Evolutionary conservation across 257 asterid genomes (phyloP), one percentile per base, ranked within the genome.

Genomic region (Leonotis leonurus): DNA sequence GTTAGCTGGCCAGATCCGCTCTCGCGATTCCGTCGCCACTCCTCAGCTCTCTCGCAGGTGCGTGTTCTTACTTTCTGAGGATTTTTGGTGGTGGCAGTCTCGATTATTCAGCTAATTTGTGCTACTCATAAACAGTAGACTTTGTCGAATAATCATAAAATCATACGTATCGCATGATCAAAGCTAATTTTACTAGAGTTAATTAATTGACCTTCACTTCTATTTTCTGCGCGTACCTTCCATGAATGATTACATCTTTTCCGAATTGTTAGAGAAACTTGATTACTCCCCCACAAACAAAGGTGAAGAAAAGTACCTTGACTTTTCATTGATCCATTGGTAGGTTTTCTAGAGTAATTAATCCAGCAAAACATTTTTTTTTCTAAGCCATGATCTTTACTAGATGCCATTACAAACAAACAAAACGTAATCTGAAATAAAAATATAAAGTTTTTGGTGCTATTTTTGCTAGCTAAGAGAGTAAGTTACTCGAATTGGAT

Each of bases 1-100:
- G 20, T 52, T 85, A 14, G 65, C 71, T 26, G 70, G 70, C 21
- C 82, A 68, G 83, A 79, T 81, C 80, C 72, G 65, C 41, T 51
- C 81, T 64, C 65, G 65, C 62, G 64, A 65, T 20, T 14, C 76
- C 20, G 30, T 1, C 49, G 46, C 45, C 67, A 21, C 58, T 58
- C 29, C 64, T 66, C 53, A 60, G 3, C 43, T 50, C 52, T 51
- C 69, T 45, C 59, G 65, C 72, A 62, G 76, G 73, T 62, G 48
- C 52, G 37, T 20, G 35, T 8, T 11, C 37, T 39, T 7, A 8
- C 22, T 20, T 3, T 2, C 14, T 30, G 9, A 20, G 40, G 8
- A 17, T 50, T 4, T 14, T 36, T 16, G 37, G n/a, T 3, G 9
- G 14, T 32, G 24, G 8, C 8, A 8, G 0, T 21, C 29, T 55